A percentile compares a stretch with the other conserved stretches of the same genome.
Evolutionary conservation across 768 basidiomycete genomes (phyloP).

Genomic region (Gloeopeniophorella convolvens): DNA sequence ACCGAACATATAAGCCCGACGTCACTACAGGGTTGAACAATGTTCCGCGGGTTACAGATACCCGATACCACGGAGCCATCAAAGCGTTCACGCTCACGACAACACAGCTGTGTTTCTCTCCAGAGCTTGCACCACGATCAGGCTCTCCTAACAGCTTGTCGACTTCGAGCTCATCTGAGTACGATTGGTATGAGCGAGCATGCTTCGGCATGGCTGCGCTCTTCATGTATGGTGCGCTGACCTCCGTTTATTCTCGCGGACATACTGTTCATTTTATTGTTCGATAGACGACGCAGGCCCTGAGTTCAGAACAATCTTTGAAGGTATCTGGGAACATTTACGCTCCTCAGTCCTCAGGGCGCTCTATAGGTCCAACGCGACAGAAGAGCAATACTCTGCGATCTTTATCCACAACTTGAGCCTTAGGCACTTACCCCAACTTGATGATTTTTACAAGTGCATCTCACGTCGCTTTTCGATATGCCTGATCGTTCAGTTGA

Average conservation of each 20-base stretch:
- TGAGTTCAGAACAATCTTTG: slow-evolving; percentile 5
- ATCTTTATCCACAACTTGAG: too few species aligned
- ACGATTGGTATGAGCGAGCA: not conserved
- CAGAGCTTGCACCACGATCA: not conserved
- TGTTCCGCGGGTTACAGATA: not conserved
- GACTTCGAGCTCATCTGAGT: not conserved
- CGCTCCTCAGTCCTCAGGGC: not conserved
- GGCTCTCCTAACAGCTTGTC: not conserved
- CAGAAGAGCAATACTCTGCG: too few species aligned
- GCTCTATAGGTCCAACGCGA: too few species aligned
- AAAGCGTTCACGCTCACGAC: not conserved
- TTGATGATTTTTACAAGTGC: too few species aligned
- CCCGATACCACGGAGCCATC: not conserved
- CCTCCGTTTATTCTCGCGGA: too few species aligned
- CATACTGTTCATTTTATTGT: not conserved
- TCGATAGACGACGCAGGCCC: not conserved
- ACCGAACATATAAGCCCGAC: too few species aligned
- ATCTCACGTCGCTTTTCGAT: not conserved
- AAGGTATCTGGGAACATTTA: not conserved
- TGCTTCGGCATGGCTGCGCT: slow-evolving; percentile 7
- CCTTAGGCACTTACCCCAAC: not conserved
- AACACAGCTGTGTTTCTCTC: not conserved
- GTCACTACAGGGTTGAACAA: not conserved
- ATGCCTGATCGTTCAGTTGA: not conserved
- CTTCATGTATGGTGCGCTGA: slow-evolving; percentile 7